Percentiles rank a stretch among this genome's conserved stretches.
phyloP scores from a whole-genome alignment of 1,139 yeast species.

The Candida sp. region DNA sequence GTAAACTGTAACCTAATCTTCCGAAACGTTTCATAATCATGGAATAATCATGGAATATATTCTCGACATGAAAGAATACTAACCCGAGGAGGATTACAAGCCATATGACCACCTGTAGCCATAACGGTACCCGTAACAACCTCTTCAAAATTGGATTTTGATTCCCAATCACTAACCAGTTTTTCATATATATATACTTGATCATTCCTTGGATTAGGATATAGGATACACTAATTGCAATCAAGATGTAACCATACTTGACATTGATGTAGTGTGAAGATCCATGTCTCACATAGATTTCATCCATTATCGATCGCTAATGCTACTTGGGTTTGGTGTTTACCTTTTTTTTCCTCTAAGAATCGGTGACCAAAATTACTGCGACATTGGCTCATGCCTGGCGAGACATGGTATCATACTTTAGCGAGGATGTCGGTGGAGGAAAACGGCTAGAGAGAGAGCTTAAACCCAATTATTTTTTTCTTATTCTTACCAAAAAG shows the following conservation, averaged over 20 bases:
- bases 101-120: conserved; percentile 32
- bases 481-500: too few relatives aligned
- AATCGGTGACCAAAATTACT: too few relatives aligned
- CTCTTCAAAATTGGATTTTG: conserved; percentile 11
- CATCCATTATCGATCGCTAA: too few relatives aligned
- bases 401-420: too few relatives aligned
- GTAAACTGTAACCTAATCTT: conserved; percentile 59
- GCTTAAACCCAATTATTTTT: too few relatives aligned
- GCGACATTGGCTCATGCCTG: too few relatives aligned
- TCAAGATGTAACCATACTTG: conserved; percentile 46
- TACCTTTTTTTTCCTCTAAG: too few relatives aligned
- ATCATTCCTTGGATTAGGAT: conserved; percentile 3
- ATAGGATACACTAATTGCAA: conserved; percentile 32
- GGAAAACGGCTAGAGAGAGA: too few relatives aligned
- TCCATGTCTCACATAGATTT: conserved; percentile 17
- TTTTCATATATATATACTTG: conserved; percentile 9
- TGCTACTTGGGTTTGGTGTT: too few relatives aligned
- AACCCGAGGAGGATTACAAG: conserved; percentile 16
- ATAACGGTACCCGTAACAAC: conserved; percentile 20
- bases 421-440: too few relatives aligned
- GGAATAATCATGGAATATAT: conserved; percentile 17
- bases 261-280: conserved; percentile 32
- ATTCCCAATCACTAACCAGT: conserved; percentile 23
- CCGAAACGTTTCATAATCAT: conserved; percentile 42
- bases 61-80: conserved; percentile 18